Evolutionary conservation across 305 asterid genomes (phyloP), one percentile per base, ranked within the genome.

Genomic region (Rubia peregrina): DNA sequence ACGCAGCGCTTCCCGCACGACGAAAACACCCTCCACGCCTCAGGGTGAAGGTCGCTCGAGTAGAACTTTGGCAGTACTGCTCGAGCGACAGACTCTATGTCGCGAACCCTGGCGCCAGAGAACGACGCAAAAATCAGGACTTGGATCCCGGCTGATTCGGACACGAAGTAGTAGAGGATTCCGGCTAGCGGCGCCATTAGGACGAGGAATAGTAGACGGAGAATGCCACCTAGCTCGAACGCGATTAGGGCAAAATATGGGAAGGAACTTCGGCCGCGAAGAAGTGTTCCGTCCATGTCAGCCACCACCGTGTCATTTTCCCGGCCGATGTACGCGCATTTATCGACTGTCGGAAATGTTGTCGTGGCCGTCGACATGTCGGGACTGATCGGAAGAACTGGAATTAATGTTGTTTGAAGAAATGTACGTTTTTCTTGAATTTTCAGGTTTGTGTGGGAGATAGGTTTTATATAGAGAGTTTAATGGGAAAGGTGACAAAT

Each of bases 1-100:
- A 87, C 96, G 61, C 86, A 86, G 4, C 83, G 81, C 51, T 65
- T 80, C 57, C 91, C 86, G 19, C 96, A 87, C 21, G 94, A 77
- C 0, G 91, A 84, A 65, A 89, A 85, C 6, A 86, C 94, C 10
- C 86, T 83, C 90, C 90, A 86, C 2, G 96, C 40, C 68, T 86
- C 91, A 0, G 90, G 86, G 26, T 89, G 94, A 72, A 89, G 65
- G 60, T 86, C 91, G 0, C 61, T 60, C 1, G 87, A 80, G 71
- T 89, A 89, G 51, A 87, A 86, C 43, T 87, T 89, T 0, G 94
- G 94, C 76, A 89, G 66, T 3, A 87, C 96, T 0, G 92, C 94
- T 0, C 87, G 87, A 1, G 89, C 92, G 9, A 86, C 87, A 0
- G 92, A 89, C 66, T 87, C 90, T 2, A 87, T 83, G 14, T 84